Evolutionary conservation across 345 rosid species (phyloP).

Genomic region (Bruguiera gymnorhiza): DNA sequence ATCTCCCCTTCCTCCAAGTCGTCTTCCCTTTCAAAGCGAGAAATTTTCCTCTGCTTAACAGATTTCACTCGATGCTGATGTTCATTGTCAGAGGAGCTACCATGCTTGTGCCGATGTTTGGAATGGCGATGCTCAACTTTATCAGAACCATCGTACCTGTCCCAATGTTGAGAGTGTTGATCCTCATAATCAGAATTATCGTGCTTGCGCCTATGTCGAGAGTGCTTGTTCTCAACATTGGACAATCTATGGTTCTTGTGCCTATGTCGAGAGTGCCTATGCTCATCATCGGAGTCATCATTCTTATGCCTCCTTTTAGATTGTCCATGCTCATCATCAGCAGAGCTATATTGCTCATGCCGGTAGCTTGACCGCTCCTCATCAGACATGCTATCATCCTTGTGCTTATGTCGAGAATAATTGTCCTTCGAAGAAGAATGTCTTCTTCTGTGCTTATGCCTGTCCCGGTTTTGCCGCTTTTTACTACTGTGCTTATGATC

Average conservation of each 20-base stretch:
- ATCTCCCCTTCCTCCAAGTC: constrained; percentile 67
- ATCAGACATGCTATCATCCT: constrained; percentile 29
- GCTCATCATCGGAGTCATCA: constrained; percentile 41
- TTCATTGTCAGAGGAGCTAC: constrained; percentile 8
- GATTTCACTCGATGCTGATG: constrained; percentile 27
- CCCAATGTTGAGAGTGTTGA: constrained; percentile 2
- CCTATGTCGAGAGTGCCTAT: constrained; percentile 15
- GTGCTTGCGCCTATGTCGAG: constrained; percentile 18
- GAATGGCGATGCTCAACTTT: constrained; percentile 25
- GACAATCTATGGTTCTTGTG: background rate
- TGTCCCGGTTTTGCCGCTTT: constrained; percentile 25
- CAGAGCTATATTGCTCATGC: background rate
- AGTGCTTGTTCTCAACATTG: constrained; percentile 5
- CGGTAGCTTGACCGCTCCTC: constrained; percentile 24
- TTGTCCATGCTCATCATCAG: constrained; percentile 12
- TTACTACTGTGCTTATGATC: constrained; percentile 43
- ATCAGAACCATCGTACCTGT: constrained; percentile 23
- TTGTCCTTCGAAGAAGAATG: constrained; percentile 48
- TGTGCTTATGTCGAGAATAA: constrained; percentile 37
- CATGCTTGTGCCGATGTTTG: constrained; percentile 13
- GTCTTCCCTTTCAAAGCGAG: constrained; percentile 27
- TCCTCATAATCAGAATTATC: constrained; percentile 7
- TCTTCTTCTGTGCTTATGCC: constrained; percentile 40
- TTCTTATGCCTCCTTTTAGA: constrained; percentile 30
- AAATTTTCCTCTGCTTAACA: constrained; percentile 35